Evolutionary conservation across 2,329 filamentous ascomycete genomes (phyloP).

Genomic region (Alternaria triticina): DNA sequence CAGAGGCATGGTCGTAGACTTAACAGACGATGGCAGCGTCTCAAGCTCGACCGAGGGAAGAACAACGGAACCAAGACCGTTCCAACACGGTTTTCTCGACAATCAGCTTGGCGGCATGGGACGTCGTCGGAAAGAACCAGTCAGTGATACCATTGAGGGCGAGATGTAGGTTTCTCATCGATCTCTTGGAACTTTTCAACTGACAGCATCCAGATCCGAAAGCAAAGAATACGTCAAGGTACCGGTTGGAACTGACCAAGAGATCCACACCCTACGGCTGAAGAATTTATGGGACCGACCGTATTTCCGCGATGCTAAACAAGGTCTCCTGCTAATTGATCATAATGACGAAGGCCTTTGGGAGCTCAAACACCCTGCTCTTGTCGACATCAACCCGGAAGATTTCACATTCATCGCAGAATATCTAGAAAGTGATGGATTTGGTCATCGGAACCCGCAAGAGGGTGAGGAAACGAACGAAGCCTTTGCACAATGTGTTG

Average conservation of each 20-base stretch:
- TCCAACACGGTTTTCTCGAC: background rate
- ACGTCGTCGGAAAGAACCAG: background rate
- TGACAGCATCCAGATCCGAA: conserved; percentile 5
- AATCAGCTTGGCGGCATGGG: background rate
- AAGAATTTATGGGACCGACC: conserved; percentile 19
- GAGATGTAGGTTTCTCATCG: conserved; percentile 20
- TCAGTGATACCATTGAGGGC: conserved; percentile 22
- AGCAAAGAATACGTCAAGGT: conserved; percentile 31
- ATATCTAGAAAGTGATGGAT: conserved; percentile 30
- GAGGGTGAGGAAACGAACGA: conserved; percentile 15
- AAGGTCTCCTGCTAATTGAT: conserved; percentile 13
- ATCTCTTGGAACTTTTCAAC: background rate
- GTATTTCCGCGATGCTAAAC: conserved; percentile 21
- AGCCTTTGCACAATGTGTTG: conserved; percentile 24
- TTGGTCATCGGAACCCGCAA: conserved; percentile 23
- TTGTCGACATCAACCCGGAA: conserved; percentile 18
- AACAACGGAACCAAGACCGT: background rate
- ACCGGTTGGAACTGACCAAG: conserved; percentile 20
- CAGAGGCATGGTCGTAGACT: background rate
- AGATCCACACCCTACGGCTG: conserved; percentile 12
- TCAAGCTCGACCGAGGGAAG: background rate
- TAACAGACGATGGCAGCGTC: background rate
- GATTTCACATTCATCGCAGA: conserved; percentile 36
- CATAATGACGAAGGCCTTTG: conserved; percentile 21
- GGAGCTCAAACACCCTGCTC: conserved; percentile 22